Conservation (phyloP, 768 basidiomycete genomes). For the Sutorius australiensis region DNA sequence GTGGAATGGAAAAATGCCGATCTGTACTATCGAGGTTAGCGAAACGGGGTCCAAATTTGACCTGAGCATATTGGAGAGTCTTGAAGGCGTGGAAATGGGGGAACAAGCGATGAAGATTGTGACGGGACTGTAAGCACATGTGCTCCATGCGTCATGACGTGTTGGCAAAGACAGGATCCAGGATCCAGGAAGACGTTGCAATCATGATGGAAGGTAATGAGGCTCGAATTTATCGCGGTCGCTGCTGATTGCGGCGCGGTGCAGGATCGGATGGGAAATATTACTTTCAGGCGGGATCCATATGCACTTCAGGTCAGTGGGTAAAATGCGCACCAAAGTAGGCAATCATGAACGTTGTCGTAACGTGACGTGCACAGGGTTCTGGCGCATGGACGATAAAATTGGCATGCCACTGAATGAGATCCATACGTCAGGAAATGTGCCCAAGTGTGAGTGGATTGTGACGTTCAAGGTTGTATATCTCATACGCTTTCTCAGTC, state of each 20-base stretch:
- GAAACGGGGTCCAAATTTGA: conserved; percentile 49
- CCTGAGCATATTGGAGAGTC: conserved; percentile 34
- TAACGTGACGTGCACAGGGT: conserved; percentile 42
- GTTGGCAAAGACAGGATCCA: conserved; percentile 19
- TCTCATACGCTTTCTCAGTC: conserved; percentile 34
- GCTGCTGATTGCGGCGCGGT: conserved; percentile 18
- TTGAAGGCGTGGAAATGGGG: conserved; percentile 23
- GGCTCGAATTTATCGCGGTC: conserved; percentile 12
- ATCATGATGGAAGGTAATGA: conserved; percentile 56
- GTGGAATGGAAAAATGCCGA: conserved; percentile 43
- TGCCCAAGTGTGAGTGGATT: conserved; percentile 59
- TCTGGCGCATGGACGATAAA: conserved; percentile 76
- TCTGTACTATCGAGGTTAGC: conserved; percentile 49
- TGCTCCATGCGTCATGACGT: neutral
- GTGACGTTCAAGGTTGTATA: neutral
- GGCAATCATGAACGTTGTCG: neutral
- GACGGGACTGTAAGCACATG: conserved; percentile 49
- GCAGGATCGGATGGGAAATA: conserved; percentile 64
- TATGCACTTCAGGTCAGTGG: conserved; percentile 56
- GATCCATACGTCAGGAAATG: conserved; percentile 66
- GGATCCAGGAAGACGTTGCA: conserved; percentile 56
- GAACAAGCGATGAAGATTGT: conserved; percentile 60
- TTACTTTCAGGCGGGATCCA: conserved; percentile 71
- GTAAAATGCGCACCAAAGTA: neutral
- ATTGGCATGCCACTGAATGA: conserved; percentile 68